phyloP scores from a whole-genome alignment of 1,284 basidiomycete species.

The Kwoniella shivajii region DNA sequence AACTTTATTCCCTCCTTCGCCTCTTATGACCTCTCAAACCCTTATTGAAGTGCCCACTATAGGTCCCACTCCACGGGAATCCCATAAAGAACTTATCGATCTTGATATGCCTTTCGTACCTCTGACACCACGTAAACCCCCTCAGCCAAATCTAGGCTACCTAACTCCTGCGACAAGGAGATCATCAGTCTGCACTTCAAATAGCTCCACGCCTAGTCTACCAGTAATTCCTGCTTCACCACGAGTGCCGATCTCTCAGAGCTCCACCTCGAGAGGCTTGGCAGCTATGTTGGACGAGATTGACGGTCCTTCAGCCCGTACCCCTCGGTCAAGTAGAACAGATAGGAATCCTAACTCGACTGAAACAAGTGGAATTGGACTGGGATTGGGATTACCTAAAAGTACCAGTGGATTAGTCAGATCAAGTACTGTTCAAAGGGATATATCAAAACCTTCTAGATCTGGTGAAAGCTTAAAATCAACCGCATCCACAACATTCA shows the following conservation, averaged over 20 bases:
- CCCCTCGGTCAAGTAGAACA: conserved; percentile 8
- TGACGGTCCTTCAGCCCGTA: conserved; percentile 2
- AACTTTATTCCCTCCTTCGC: conserved; percentile 21
- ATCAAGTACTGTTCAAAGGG: conserved; percentile 15
- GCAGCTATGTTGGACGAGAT: conserved; percentile 19
- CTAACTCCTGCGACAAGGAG: conserved; percentile 41
- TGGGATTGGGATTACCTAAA: conserved; percentile 21
- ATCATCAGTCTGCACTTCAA: conserved; percentile 16
- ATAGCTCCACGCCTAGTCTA: conserved; percentile 29
- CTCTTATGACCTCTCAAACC: conserved; percentile 7
- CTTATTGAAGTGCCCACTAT: background rate
- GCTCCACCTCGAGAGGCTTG: conserved; percentile 15
- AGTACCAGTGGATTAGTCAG: conserved; percentile 4
- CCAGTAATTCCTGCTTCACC: conserved; percentile 37
- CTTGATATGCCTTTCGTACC: conserved; percentile 46
- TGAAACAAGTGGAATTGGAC: conserved; percentile 12
- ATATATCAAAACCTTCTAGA: background rate
- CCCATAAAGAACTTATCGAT: conserved; percentile 20
- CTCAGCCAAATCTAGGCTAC: conserved; percentile 44
- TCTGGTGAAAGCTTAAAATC: background rate
- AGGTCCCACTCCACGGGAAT: background rate
- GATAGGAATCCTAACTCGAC: conserved; percentile 1
- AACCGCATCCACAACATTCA: conserved; percentile 3
- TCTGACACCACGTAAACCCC: conserved; percentile 43
- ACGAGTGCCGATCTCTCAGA: conserved; percentile 8